phyloP scores from a whole-genome alignment of 2,329 filamentous ascomycete genomes.

The Aspergillus nomiae region DNA sequence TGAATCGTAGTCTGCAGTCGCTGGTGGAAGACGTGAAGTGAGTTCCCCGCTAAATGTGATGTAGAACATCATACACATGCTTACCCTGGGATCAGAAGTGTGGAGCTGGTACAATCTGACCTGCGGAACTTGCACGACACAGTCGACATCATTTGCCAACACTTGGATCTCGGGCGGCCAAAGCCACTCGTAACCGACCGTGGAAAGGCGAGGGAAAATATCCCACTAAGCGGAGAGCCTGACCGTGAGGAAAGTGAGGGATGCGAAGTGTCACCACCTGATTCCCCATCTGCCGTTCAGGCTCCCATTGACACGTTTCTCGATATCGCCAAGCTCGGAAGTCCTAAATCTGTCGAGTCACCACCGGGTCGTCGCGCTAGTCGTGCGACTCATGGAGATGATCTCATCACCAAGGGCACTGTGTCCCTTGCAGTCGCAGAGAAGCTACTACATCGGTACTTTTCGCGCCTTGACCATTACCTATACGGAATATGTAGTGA shows the following conservation, averaged over 20 bases:
- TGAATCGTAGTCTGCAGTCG: slow-evolving; percentile 51
- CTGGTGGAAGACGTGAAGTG: slow-evolving; percentile 1
- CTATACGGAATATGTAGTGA: slow-evolving; percentile 49
- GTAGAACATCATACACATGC: accelerated
- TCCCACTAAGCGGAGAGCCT: not conserved
- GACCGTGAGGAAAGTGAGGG: slow-evolving; percentile 35
- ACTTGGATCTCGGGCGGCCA: slow-evolving; percentile 33
- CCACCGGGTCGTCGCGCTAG: slow-evolving; percentile 20
- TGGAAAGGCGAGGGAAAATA: not conserved
- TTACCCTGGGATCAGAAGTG: not conserved
- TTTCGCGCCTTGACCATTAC: slow-evolving; percentile 50
- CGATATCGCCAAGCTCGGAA: slow-evolving; percentile 37
- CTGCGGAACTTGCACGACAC: not conserved
- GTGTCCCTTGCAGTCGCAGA: slow-evolving; percentile 47
- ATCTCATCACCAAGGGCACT: slow-evolving; percentile 50
- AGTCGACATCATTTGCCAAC: slow-evolving; percentile 26
- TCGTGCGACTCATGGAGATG: slow-evolving; percentile 22
- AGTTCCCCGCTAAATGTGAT: not conserved
- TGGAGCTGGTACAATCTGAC: not conserved
- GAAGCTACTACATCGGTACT: slow-evolving; percentile 44
- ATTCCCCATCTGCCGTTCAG: slow-evolving; percentile 37
- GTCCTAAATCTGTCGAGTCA: slow-evolving; percentile 29
- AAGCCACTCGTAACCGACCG: slow-evolving; percentile 12
- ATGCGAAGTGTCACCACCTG: slow-evolving; percentile 37
- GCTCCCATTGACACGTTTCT: slow-evolving; percentile 40